Conservation (phyloP, 2,329 filamentous ascomycete species). For the Xenoacremonium recifei region DNA sequence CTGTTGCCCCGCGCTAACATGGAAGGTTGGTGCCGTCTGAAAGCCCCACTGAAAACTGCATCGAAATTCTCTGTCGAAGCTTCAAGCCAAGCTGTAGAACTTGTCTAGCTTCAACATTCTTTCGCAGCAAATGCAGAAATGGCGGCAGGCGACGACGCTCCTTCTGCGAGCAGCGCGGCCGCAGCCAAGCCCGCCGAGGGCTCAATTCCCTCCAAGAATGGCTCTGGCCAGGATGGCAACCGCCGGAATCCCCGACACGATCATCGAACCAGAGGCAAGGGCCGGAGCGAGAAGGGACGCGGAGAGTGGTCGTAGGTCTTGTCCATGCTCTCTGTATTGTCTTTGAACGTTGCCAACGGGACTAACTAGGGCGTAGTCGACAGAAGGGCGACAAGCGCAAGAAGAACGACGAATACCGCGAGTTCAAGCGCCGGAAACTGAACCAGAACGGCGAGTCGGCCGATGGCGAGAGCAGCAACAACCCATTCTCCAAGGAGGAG, state of each 20-base stretch:
- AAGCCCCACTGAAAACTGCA: conserved; percentile 10
- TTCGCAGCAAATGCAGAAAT: conserved; percentile 30
- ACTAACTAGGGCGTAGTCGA: conserved; percentile 36
- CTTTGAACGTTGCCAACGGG: conserved; percentile 23
- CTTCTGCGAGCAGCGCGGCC: conserved; percentile 23
- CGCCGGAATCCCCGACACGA: conserved; percentile 29
- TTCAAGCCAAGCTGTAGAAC: conserved; percentile 4
- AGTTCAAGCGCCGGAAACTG: conserved; percentile 42
- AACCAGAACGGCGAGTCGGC: conserved; percentile 34
- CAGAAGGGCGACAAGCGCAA: conserved; percentile 38
- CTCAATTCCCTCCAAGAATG: conserved; percentile 15
- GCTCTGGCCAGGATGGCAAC: conserved; percentile 20
- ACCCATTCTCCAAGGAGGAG: conserved; percentile 69
- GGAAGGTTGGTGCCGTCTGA: conserved; percentile 1
- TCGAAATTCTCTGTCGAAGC: conserved; percentile 15
- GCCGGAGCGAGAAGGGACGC: conserved; percentile 29
- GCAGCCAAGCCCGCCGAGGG: conserved; percentile 13
- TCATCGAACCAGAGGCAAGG: conserved; percentile 26
- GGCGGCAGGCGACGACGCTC: conserved; percentile 30
- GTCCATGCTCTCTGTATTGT: background rate
- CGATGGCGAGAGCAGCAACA: conserved; percentile 31
- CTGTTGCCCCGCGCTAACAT: conserved; percentile 8
- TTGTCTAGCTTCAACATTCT: background rate
- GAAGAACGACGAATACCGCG: conserved; percentile 38
- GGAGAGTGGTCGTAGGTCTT: conserved; percentile 29